Conservation (phyloP, 768 basidiomycete genomes). For the Hericium erinaceus region DNA sequence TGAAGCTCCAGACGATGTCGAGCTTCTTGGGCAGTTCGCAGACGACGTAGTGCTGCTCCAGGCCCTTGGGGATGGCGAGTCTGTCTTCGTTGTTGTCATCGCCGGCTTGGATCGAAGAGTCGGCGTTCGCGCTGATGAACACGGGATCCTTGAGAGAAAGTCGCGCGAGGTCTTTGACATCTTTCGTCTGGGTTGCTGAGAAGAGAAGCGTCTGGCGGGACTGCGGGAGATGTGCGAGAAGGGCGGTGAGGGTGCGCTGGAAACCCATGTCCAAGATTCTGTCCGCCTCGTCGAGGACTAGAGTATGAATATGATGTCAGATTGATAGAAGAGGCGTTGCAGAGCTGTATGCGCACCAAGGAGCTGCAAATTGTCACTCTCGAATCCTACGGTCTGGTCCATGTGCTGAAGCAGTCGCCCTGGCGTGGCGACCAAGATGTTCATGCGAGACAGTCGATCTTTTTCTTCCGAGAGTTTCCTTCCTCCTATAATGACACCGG, state of each 20-base stretch:
- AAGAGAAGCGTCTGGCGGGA: conserved; percentile 92
- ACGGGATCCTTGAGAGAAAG: conserved; percentile 81
- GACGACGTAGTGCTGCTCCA: conserved; percentile 86
- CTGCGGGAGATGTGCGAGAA: conserved; percentile 85
- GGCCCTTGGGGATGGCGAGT: conserved; percentile 56
- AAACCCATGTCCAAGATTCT: conserved; percentile 97
- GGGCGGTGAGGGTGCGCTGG: conserved; percentile 76
- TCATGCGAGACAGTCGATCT: conserved; percentile 86
- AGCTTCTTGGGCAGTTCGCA: conserved; percentile 82
- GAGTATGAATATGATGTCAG: background rate
- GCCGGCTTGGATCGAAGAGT: conserved; percentile 28
- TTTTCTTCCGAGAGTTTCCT: conserved; percentile 91
- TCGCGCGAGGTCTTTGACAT: conserved; percentile 80
- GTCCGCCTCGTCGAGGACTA: conserved; percentile 95
- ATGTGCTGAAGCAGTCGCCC: conserved; percentile 93
- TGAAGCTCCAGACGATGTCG: conserved; percentile 87
- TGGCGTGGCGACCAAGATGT: conserved; percentile 96
- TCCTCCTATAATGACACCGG: conserved; percentile 92
- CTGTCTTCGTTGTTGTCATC: conserved; percentile 25
- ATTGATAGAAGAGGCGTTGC: background rate
- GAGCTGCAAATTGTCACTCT: conserved; percentile 82
- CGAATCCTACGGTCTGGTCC: conserved; percentile 96
- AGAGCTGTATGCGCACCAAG: conserved; percentile 48
- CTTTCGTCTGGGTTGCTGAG: conserved; percentile 93
- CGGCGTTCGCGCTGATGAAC: conserved; percentile 49